Evolutionary conservation across 176 grass and related monocot species (phyloP), one percentile per base, ranked within the genome.

Genomic region (Thinopyrum elongatum): DNA sequence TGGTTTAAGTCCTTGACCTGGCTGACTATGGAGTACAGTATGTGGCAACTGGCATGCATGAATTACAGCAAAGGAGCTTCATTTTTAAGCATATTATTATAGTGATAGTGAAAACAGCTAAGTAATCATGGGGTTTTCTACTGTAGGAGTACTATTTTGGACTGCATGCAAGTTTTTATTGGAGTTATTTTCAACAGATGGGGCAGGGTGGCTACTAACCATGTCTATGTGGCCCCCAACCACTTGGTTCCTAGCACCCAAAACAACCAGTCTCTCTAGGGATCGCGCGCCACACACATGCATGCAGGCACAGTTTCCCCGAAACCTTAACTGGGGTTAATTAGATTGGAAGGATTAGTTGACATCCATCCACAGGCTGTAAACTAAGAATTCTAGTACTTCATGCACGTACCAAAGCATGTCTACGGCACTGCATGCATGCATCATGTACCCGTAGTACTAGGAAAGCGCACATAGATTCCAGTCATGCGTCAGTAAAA

Each of bases 261-360:
- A 87, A 90, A 76, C 89, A 90, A 90, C 80, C 66, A 60, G 17
- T 74, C 80, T 23, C 65, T 64, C 74, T 79, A 83, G 90, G 84
- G 84, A 92, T 87, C 81, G 76, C 22, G 22, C 29, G 42, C 75
- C 80, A 83, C 85, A 87, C 79, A 92, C 80, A 80, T 51, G 84
- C 80, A 80, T 51, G 84, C 77, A 85, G 87, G 90, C 87, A 83
- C 83, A 41, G 36, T 86, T 92, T 60, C 19, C 87, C 26, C 61
- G 47, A 72, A 89, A 83, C 63, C 79, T 89, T 72, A 89, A 80
- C 80, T 42, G 46, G 49, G 87, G 68, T 89, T 86, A 88, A 83
- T 70, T 83, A 66, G 60, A 91, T 51, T 65, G 1, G 89, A 91
- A 91, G 89, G 85, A 87, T 90, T 49, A 70, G 85, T 90, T 90